Base-by-base conservation (phyloP, 768 basidiomycete genomes). In the Hericium rajendrae region DNA sequence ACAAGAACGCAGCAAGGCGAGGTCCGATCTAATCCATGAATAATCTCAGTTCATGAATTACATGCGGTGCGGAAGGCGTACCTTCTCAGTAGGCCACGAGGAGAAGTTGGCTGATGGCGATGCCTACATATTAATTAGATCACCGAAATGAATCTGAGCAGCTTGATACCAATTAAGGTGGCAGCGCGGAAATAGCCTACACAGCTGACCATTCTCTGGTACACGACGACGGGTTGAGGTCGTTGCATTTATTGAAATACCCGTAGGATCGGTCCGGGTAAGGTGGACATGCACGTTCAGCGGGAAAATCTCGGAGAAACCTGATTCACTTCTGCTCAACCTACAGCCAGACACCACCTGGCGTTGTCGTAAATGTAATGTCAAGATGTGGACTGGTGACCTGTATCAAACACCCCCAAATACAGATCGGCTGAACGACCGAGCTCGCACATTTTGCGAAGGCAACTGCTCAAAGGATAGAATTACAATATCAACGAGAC, bases 71-170 rank as follows among this genome's bases (percentile, higher is more conserved):
- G 6, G 43, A 12, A 18, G 18, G 56, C 26, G 20, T 57, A 75
- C 76, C 64, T 69, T 57, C 22, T 51, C 39, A 8, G 38, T 57
- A 8, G 50, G 48, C 50, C 50, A 51, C 6, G 32, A 32, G 32
- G 6, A 32, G 9, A 32, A 32, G 32, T 2, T 2, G 32, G 32
- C 32, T 8, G 32, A 46, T 20, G 3, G 15, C n/a, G 43, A 46
- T n/a, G 43, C 43, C 15, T 18, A 46, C 20, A 18, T 46, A 46
- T 18, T 20, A 20, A 46, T 6, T 2, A 46, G 6, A 1, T 20
- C n/a, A 46, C 10, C 18, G 16, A 46, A 18, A 18, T 46, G 15
- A 6, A n/a, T 5, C 43, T 46, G 43, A 16, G 32, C 32, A 8
- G 32, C 16, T 15, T 46, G 16, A 11, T n/a, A 18, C 8, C 43